Conservation (phyloP, 495 filamentous ascomycete genomes). For the Aspergillus carlsbadensis region DNA sequence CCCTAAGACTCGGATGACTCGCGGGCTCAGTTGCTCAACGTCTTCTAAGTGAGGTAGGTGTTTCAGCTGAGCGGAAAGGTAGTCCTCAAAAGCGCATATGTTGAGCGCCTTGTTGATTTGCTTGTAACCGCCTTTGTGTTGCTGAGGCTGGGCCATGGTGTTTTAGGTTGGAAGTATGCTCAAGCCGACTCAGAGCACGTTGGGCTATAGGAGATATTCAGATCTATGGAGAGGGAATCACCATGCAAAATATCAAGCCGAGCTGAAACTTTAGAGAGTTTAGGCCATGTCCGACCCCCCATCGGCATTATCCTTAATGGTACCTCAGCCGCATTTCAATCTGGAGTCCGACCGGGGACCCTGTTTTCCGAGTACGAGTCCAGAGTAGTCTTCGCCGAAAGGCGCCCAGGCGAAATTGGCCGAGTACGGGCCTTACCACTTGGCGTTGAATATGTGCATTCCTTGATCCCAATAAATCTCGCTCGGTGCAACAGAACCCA, state of each 20-base stretch:
- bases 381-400: constrained; percentile 7
- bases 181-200: not conserved
- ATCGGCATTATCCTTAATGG: constrained; percentile 1
- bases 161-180: not conserved
- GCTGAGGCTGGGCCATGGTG: constrained; percentile 2
- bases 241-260: not conserved
- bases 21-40: constrained; percentile 41
- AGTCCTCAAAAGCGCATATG: constrained; percentile 47
- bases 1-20: constrained; percentile 53
- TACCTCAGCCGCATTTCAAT: constrained; percentile 1
- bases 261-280: not conserved
- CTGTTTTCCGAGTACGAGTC: constrained; percentile 8
- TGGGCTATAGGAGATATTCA: no score
- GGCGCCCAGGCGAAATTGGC: constrained; percentile 4
- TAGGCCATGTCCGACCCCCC: not conserved
- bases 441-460: not conserved
- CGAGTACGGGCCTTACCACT: constrained; percentile 1
- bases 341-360: constrained; percentile 3
- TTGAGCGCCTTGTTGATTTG: constrained; percentile 49
- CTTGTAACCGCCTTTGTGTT: constrained; percentile 32
- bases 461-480: constrained; percentile 6
- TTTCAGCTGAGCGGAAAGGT: constrained; percentile 31
- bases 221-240: not conserved
- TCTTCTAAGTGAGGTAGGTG: constrained; percentile 33
- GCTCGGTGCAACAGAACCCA: constrained; percentile 1